These are phyloP conservation scores for Dactylorhiza incarnata DNA, from an alignment of 106 monocot species.

Conservation along the genomic window DNA sequence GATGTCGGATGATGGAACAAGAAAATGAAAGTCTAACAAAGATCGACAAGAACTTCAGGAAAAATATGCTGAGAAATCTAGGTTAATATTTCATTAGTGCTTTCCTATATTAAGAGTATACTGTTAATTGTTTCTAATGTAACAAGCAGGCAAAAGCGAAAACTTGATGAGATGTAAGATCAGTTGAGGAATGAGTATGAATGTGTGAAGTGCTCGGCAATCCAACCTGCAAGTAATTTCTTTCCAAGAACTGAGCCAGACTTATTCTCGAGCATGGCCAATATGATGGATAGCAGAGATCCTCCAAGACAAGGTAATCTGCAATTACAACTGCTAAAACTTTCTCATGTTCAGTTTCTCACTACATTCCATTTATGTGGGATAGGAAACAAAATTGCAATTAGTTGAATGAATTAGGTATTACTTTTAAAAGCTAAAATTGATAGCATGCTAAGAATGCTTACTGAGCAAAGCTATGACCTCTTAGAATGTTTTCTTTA, in stretches of 20 bases:
- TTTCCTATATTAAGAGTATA: not conserved
- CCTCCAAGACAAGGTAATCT: slow-evolving; percentile 57
- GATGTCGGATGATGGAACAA: slow-evolving; percentile 89
- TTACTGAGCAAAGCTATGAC: slow-evolving; percentile 4
- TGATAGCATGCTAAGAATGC: not conserved
- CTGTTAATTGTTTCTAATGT: not conserved
- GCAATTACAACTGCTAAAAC: not conserved
- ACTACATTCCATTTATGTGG: not conserved
- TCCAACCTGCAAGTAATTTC: slow-evolving; percentile 70
- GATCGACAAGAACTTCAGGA: slow-evolving; percentile 97
- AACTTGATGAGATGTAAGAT: slow-evolving; percentile 99
- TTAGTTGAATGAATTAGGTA: not conserved
- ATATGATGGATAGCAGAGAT: slow-evolving; percentile 48
- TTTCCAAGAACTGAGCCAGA: slow-evolving; percentile 62
- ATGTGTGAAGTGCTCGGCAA: slow-evolving; percentile 67
- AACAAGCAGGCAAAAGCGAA: slow-evolving; percentile 82
- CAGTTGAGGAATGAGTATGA: slow-evolving; percentile 84
- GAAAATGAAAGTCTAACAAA: slow-evolving; percentile 78
- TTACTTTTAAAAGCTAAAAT: not conserved
- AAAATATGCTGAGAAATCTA: slow-evolving; percentile 94
- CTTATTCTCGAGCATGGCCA: slow-evolving; percentile 54
- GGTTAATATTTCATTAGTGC: slow-evolving; percentile 27
- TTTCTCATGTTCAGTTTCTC: not conserved
- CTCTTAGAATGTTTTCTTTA: slow-evolving; percentile 18
- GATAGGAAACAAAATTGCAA: not conserved